Evolutionary conservation across 1,139 yeast genomes (phyloP).

Genomic region (Lodderomyces pseudojiufengensis): DNA sequence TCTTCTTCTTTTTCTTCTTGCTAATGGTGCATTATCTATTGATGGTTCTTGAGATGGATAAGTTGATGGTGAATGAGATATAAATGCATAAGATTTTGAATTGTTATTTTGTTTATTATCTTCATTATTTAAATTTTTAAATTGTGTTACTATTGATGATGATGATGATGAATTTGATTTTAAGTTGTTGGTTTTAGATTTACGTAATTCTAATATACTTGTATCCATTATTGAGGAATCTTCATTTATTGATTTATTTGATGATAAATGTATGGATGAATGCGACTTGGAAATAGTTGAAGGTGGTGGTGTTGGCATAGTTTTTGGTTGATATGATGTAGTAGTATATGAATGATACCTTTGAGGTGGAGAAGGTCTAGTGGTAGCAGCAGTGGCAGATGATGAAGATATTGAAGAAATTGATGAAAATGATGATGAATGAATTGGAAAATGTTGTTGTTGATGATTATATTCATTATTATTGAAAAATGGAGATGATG

Average conservation of each 20-base stretch:
- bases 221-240: slow-evolving; percentile 9
- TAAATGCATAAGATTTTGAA: slow-evolving; percentile 78
- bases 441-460: slow-evolving; percentile 1
- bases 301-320: slow-evolving; percentile 13
- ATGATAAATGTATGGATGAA: background rate
- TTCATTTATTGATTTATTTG: background rate
- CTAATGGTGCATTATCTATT: slow-evolving; percentile 84
- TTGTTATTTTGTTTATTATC: too few species aligned
- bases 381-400: background rate
- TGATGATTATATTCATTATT: background rate
- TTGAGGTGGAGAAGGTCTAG: slow-evolving; percentile 1
- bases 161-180: slow-evolving; percentile 8
- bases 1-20: slow-evolving; percentile 91
- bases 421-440: background rate
- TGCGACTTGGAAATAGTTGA: slow-evolving; percentile 1
- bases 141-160: slow-evolving; percentile 8
- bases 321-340: slow-evolving; percentile 1
- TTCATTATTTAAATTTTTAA: slow-evolving; percentile 21
- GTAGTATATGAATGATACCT: slow-evolving; percentile 2
- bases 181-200: slow-evolving; percentile 8
- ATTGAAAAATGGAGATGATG: background rate
- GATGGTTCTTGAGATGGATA: slow-evolving; percentile 80
- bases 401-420: slow-evolving; percentile 1
- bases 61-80: slow-evolving; percentile 85
- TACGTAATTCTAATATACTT: slow-evolving; percentile 12